Base-by-base conservation (phyloP, 106 monocot species). In the Agapanthus africanus region DNA sequence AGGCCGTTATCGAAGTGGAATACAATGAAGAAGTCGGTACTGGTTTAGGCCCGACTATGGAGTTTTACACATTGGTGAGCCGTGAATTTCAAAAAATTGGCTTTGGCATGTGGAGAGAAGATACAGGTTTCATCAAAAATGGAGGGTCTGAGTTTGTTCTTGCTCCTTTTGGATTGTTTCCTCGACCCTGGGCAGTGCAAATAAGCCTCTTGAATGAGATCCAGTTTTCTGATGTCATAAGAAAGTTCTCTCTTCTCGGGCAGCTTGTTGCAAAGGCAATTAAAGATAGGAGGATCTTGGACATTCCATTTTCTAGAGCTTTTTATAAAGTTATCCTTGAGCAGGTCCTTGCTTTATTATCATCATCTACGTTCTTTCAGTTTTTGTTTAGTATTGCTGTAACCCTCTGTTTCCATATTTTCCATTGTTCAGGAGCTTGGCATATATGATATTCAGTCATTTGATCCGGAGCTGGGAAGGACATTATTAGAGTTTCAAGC, bases 31-130 rank as follows among this genome's bases (percentile, higher is more conserved):
- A 95, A 88, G 79, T 95, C 25, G 94, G 91, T 47, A 91, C 90
- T 63, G 94, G 94, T 49, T 61, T 95, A 63, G 94, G 94, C 63
- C 94, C 94, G 27, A 91, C 94, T 3, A 77, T 91, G 81, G 94
- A 95, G 64, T 95, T 95, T 66, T 95, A 79, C 76, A 91, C 91
- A 41, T 76, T 91, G 76, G 73, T 74, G 30, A 88, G 91, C 73
- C 90, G 77, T 64, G 94, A 88, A 66, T 88, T 91, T 73, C 87
- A 85, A 70, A 91, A 86, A 79, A 47, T 49, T 83, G 83, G 88
- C 14, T 66, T 95, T 54, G 71, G 72, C 22, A 77, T 95, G 85
- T 95, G 94, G 94, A 81, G 94, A 81, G 83, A 63, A n/a, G 91
- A 91, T 40, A 10, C 38, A 60, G 67, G 30, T 37, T 74, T 25